Percentiles rank a stretch among this genome's conserved stretches.
These are phyloP conservation scores for Ajuga chamaepitys DNA, from an alignment of 257 asterid species.

Conservation along the genomic window DNA sequence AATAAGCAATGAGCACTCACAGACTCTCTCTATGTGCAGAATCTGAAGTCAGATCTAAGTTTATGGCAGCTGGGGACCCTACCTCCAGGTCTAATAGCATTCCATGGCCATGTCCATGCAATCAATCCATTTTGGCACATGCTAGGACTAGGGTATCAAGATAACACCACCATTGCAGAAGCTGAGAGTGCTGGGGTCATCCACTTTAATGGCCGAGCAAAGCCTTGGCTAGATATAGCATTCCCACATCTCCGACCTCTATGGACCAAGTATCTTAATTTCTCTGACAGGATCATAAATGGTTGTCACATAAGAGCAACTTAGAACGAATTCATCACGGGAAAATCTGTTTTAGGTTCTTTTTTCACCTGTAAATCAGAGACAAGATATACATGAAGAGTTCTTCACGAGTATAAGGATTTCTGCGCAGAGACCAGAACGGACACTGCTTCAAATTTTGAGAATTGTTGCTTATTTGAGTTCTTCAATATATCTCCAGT, in stretches of 20 bases:
- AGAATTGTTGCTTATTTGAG: slow-evolving; percentile 34
- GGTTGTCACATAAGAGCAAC: slow-evolving; percentile 70
- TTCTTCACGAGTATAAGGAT: slow-evolving; percentile 16
- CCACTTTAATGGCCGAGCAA: slow-evolving; percentile 94
- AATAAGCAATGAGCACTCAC: neutral
- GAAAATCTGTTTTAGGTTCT: slow-evolving; percentile 10
- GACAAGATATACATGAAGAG: slow-evolving; percentile 25
- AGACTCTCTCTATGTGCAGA: slow-evolving; percentile 38
- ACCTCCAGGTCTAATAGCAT: slow-evolving; percentile 93
- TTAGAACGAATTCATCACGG: slow-evolving; percentile 25
- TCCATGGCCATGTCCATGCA: slow-evolving; percentile 65
- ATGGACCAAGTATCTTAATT: slow-evolving; percentile 74
- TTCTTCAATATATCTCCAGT: slow-evolving; percentile 17
- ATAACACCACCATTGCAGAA: slow-evolving; percentile 55
- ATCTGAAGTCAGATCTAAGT: slow-evolving; percentile 81
- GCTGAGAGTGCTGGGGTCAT: slow-evolving; percentile 80
- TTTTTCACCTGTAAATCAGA: slow-evolving; percentile 33
- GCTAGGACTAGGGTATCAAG: slow-evolving; percentile 94
- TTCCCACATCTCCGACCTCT: slow-evolving; percentile 73
- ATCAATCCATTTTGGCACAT: slow-evolving; percentile 94
- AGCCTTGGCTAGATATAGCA: slow-evolving; percentile 98
- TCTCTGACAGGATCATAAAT: slow-evolving; percentile 73
- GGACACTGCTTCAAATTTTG: slow-evolving; percentile 33
- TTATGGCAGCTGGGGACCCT: slow-evolving; percentile 96
- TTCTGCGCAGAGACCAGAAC: slow-evolving; percentile 19